A percentile compares a stretch with the other conserved stretches of the same genome.
Evolutionary conservation across 106 monocot species (phyloP).

Genomic region (Iris macrosiphon): DNA sequence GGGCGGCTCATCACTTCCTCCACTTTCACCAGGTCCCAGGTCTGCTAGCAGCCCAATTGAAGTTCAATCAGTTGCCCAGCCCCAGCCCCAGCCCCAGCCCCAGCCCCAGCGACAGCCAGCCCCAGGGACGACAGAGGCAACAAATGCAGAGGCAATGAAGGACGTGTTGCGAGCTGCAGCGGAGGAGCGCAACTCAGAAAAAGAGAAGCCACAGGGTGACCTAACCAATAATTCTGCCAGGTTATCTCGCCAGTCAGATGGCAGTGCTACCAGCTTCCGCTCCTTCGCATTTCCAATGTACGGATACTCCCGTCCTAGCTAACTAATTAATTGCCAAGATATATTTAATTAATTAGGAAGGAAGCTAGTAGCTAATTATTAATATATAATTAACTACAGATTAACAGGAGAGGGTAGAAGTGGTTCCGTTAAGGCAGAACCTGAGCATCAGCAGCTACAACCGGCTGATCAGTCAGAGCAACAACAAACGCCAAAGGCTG

Average conservation of each 20-base stretch:
- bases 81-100: background rate
- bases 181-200: background rate
- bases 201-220: background rate
- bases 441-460: background rate
- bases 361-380: no score
- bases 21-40: background rate
- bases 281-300: conserved; percentile 72
- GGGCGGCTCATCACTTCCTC: background rate
- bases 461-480: background rate
- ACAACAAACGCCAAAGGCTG: background rate
- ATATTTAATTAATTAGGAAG: no score
- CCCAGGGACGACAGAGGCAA: background rate
- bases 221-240: background rate
- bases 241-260: conserved; percentile 34
- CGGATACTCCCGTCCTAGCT: no score
- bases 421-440: background rate
- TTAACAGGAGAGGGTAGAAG: conserved; percentile 4
- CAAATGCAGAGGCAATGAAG: conserved; percentile 35
- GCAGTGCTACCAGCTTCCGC: conserved; percentile 40
- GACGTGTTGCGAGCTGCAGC: conserved; percentile 22
- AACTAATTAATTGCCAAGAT: no score
- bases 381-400: no score
- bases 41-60: background rate
- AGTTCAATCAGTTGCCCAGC: background rate
- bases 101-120: background rate